Evolutionary conservation across 306 rosid genomes (phyloP).

Genomic region (Boehmeria nivea): DNA sequence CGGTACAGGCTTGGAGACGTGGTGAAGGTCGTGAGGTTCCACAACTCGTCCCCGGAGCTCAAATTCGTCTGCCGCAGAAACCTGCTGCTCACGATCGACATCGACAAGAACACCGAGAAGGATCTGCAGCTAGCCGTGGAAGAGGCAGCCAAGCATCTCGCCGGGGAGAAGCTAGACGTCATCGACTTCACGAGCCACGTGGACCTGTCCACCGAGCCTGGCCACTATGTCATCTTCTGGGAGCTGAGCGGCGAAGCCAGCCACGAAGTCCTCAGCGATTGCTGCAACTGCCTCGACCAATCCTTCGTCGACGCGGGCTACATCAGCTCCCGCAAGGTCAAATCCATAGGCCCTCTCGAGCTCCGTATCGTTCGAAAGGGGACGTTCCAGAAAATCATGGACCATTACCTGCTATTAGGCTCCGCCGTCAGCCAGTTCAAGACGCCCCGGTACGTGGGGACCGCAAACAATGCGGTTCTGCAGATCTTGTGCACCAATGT

Average conservation of each 20-base stretch:
- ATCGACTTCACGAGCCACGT: constrained; percentile 73
- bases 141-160: constrained; percentile 44
- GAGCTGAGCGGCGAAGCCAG: constrained; percentile 71
- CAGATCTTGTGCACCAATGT: constrained; percentile 60
- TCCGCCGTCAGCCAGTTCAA: constrained; percentile 71
- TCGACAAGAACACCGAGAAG: constrained; percentile 83
- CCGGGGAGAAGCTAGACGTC: constrained; percentile 62
- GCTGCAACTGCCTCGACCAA: constrained; percentile 68
- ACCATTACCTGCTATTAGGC: constrained; percentile 56
- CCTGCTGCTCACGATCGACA: constrained; percentile 65
- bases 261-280: constrained; percentile 55
- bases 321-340: constrained; percentile 52
- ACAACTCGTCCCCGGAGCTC: constrained; percentile 71
- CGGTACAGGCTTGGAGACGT: constrained; percentile 81
- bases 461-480: constrained; percentile 43
- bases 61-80: constrained; percentile 57
- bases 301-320: constrained; percentile 76
- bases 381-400: constrained; percentile 69
- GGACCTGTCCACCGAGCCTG: constrained; percentile 60
- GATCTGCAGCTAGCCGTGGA: constrained; percentile 77
- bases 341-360: constrained; percentile 60
- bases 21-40: constrained; percentile 71
- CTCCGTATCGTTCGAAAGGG: constrained; percentile 62
- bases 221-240: constrained; percentile 83
- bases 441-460: constrained; percentile 73